Base-by-base conservation (phyloP, 202 grass and related monocot genomes). In the Schoenoplectus triqueter region DNA sequence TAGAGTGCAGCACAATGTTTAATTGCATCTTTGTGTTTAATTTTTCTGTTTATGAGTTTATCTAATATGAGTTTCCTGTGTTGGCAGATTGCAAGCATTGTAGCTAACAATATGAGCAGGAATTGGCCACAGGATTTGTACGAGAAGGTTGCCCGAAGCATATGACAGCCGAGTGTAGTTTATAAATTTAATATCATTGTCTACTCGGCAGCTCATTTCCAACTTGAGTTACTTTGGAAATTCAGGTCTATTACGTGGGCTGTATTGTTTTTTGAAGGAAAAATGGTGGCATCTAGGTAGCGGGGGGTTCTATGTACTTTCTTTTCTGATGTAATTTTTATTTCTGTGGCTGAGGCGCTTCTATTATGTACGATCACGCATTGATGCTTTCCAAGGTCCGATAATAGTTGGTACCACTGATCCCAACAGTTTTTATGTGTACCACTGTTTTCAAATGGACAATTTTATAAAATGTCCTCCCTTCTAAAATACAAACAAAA, bases 71-170 rank as follows among this genome's bases (percentile, higher is more conserved):
- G 73, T 80, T 66, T 56, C 64, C 82, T 73, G 11, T 44, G 7
- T 47, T 45, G 11, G 69, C 91, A 99, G 96, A 99, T 99, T 86
- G 91, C 91, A 54, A 95, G 90, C 74, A 82, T 99, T 55, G 87
- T 99, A 57, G 96, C 91, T 59, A 95, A 88, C 90, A 98, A 95
- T 76, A 94, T 92, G 89, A 95, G 83, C 87, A 87, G 86, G 86
- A 90, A 94, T 60, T 99, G 96, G 93, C 91, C 91, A 13, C 93
- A 94, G 3, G 96, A 99, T 89, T 92, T 99, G 88, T 94, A 92
- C 59, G 88, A 95, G 84, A 99, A 91, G 90, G 87, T 95, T 75
- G 93, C 96, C 3, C 93, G 82, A 66, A 95, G 87, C 87, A 94
- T 99, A 80, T 98, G 84, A 90, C 69, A 49, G 3, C 40, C 17